Evolutionary conservation across 2,329 filamentous ascomycete genomes (phyloP).

Genomic region (Chalaropsis ovoidea): DNA sequence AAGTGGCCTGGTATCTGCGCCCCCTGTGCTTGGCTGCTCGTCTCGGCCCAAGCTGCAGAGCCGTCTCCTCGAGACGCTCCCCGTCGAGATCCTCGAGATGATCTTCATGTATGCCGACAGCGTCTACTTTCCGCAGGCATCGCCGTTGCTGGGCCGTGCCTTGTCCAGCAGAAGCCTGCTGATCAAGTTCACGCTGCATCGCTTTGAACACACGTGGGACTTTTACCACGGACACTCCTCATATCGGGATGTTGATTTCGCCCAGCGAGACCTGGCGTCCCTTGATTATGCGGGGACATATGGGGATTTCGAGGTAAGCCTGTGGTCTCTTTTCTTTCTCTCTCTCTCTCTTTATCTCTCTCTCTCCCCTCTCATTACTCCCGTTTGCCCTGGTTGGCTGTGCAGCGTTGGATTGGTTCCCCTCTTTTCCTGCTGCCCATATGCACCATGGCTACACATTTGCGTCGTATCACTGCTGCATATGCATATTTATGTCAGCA

Average conservation of each 20-base stretch:
- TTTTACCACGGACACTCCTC: conserved; percentile 30
- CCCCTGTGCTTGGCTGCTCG: background rate
- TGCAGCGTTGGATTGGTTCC: background rate
- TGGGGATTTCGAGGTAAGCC: conserved; percentile 7
- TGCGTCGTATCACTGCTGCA: background rate
- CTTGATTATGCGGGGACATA: background rate
- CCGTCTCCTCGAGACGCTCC: conserved; percentile 34
- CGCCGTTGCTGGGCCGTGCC: conserved; percentile 37
- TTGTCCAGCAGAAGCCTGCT: conserved; percentile 34
- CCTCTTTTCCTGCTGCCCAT: background rate
- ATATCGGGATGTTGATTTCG: conserved; percentile 13
- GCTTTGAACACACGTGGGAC: conserved; percentile 37
- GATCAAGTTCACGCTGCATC: conserved; percentile 30
- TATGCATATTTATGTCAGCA: background rate
- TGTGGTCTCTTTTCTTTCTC: too few relatives aligned
- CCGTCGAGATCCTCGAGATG: conserved; percentile 44
- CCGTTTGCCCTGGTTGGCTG: background rate
- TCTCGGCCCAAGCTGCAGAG: background rate
- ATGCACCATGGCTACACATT: background rate
- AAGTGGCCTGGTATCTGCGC: background rate
- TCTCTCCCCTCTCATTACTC: background rate
- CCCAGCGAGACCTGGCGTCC: background rate
- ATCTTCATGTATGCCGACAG: conserved; percentile 45
- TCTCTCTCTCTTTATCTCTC: too few relatives aligned
- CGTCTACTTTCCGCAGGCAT: conserved; percentile 39